phyloP scores from a whole-genome alignment of 345 rosid species.

The Gynandropsis gynandra region DNA sequence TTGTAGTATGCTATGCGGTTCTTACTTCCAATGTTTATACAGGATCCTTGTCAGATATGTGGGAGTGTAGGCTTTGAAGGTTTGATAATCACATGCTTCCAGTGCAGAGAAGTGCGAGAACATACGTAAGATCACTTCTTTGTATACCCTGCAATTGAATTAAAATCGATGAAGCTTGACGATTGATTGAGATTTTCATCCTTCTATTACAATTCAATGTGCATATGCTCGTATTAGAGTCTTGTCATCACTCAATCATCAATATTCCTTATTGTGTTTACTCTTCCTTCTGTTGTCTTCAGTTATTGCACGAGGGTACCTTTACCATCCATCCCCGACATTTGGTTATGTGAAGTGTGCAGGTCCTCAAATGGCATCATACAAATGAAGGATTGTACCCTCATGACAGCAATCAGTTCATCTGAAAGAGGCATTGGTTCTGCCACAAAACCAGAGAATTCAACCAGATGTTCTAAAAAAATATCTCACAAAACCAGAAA shows the following conservation, averaged over 20 bases:
- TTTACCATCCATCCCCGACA: slow-evolving; percentile 6
- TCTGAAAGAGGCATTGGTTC: background rate
- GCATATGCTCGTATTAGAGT: no score
- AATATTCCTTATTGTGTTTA: background rate
- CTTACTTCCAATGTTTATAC: background rate
- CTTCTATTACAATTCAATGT: no score
- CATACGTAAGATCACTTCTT: slow-evolving; percentile 18
- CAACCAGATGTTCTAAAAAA: background rate
- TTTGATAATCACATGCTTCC: slow-evolving; percentile 19
- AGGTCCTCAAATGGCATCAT: slow-evolving; percentile 12
- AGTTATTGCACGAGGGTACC: slow-evolving; percentile 15
- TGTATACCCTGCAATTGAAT: no score
- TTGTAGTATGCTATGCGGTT: background rate
- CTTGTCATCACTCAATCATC: no score
- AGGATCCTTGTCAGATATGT: slow-evolving; percentile 22
- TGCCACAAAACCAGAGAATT: background rate
- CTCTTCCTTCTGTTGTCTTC: background rate
- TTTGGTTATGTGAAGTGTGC: slow-evolving; percentile 25
- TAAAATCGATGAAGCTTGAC: no score
- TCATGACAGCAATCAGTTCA: background rate
- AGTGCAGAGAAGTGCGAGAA: slow-evolving; percentile 21
- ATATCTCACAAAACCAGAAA: no score
- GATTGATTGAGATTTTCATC: no score
- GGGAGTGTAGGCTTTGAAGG: slow-evolving; percentile 9
- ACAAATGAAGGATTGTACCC: background rate